These are phyloP conservation scores for Psidium guajava DNA, from an alignment of 345 rosid species.

Conservation along the genomic window DNA sequence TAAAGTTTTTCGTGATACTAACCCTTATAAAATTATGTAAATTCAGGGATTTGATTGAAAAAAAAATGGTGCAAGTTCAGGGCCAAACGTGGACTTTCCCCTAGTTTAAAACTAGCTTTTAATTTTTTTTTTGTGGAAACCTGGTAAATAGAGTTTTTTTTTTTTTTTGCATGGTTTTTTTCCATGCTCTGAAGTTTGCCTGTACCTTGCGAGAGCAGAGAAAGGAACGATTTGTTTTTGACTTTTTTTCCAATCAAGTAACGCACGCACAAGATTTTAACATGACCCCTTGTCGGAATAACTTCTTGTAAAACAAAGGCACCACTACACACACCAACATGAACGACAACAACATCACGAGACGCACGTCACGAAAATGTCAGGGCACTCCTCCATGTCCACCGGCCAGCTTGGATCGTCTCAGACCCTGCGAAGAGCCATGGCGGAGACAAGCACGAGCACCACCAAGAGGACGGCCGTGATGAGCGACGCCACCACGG, in stretches of 20 bases:
- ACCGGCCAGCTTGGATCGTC: neutral
- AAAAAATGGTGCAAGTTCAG: too few species aligned
- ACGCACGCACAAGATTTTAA: neutral
- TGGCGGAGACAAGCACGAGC: conserved; percentile 51
- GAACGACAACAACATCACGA: neutral
- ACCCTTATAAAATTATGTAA: too few species aligned
- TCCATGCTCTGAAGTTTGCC: neutral
- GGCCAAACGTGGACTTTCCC: too few species aligned
- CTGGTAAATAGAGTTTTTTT: neutral
- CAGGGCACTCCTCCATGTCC: neutral
- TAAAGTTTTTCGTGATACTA: too few species aligned
- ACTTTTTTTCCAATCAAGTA: neutral
- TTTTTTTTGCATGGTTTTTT: neutral
- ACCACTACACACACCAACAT: neutral
- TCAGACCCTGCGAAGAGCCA: conserved; percentile 46
- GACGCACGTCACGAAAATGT: neutral
- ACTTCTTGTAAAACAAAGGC: neutral
- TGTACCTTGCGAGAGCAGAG: neutral
- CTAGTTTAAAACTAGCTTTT: too few species aligned
- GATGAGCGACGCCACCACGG: conserved; percentile 60
- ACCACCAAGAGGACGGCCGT: conserved; percentile 29
- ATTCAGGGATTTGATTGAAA: too few species aligned
- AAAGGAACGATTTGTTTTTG: neutral
- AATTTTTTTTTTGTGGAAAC: neutral
- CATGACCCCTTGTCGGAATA: neutral